Conservation (phyloP, 208 protist genomes). For the Acanthamoeba sp. region DNA sequence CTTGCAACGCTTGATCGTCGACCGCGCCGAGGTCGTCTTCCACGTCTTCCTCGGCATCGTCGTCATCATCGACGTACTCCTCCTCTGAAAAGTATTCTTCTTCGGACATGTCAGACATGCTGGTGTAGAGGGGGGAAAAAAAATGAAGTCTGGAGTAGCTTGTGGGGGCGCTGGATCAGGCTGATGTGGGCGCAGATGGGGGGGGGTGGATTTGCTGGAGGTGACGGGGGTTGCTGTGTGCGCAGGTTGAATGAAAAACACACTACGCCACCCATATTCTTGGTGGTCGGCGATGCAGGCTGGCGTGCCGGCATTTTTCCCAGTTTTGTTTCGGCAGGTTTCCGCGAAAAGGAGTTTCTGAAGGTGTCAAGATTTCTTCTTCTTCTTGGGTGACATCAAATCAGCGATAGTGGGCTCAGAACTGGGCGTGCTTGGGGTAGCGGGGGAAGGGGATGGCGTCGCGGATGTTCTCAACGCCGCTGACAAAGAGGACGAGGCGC, state of each 20-base stretch:
- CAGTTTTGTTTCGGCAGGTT: not conserved
- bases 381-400: too few relatives aligned
- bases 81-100: constrained; percentile 72
- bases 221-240: not conserved
- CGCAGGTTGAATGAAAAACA: not conserved
- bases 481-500: constrained; percentile 82
- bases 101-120: constrained; percentile 73
- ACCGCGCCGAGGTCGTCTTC: constrained; percentile 71
- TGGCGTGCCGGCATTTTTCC: not conserved
- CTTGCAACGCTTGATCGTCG: constrained; percentile 61
- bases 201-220: not conserved
- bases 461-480: constrained; percentile 85
- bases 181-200: not conserved
- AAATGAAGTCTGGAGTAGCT: not conserved
- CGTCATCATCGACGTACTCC: constrained; percentile 81
- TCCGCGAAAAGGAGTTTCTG: not conserved
- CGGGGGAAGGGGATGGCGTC: constrained; percentile 86
- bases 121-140: not conserved
- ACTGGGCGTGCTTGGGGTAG: constrained; percentile 72
- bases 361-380: too few relatives aligned
- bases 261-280: too few relatives aligned
- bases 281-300: too few relatives aligned
- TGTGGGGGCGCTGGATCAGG: not conserved
- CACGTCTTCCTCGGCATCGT: constrained; percentile 69
- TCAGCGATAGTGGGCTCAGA: not conserved